Conservation (phyloP, 371 early-diverging fungal genomes). For the Haplosporangium sp. region DNA sequence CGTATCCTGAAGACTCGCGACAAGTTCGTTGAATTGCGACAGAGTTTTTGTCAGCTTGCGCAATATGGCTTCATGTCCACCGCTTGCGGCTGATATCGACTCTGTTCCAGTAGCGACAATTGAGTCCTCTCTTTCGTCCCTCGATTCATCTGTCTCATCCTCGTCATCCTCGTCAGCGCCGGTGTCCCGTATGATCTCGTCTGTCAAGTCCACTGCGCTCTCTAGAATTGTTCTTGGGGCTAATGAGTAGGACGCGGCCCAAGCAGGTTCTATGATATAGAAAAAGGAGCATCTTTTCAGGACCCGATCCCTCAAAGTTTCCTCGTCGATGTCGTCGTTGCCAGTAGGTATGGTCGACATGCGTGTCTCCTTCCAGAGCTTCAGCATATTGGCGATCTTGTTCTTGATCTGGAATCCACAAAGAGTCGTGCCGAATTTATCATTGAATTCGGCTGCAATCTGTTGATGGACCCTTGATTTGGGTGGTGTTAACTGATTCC, state of each 20-base stretch:
- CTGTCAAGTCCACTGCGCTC: background rate
- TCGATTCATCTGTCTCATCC: background rate
- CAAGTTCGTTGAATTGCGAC: background rate
- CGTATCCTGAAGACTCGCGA: no score
- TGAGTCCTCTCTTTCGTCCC: background rate
- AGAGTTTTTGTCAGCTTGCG: background rate
- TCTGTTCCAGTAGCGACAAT: background rate
- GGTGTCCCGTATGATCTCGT: background rate
- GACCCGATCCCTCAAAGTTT: background rate
- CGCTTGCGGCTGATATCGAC: background rate
- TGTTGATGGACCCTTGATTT: slow-evolving; percentile 2
- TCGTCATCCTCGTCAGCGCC: background rate
- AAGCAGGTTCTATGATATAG: slow-evolving; percentile 1
- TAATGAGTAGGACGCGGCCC: background rate
- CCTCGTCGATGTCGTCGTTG: background rate
- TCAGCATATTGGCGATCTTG: slow-evolving; percentile 11
- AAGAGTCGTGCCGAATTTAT: background rate
- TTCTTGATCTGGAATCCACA: slow-evolving; percentile 9
- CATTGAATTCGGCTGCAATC: slow-evolving; percentile 5
- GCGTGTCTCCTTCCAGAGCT: background rate
- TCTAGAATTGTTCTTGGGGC: background rate
- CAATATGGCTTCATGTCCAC: background rate
- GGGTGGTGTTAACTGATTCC: background rate
- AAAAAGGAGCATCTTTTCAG: slow-evolving; percentile 1
- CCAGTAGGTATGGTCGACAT: background rate